Evolutionary conservation across 2,329 filamentous ascomycete species (phyloP), one percentile per base, ranked within the genome.

Genomic region (Ploettnerulaceae sp.): DNA sequence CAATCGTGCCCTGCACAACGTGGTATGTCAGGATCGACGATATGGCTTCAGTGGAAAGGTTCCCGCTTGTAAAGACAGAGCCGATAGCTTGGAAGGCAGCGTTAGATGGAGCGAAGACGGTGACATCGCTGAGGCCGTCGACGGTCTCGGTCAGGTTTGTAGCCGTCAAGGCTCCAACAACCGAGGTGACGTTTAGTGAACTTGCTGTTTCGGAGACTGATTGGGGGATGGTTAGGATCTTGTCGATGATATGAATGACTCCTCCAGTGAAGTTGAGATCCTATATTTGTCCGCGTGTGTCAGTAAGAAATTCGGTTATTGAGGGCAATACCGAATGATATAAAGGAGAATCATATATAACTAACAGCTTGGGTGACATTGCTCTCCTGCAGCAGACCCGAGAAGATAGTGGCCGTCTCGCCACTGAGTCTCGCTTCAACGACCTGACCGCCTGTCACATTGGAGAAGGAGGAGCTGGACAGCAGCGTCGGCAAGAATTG

Each of bases 221-320:
- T 12, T 51, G 39, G 0, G 75, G 74, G 4, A 73, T 67, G 1
- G 72, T 64, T 34, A 77, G 63, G 20, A 77, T 64, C 32, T 67
- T 69, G 60, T 76, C 72, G 44, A 76, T 66, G 11, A 75, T 58
- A 31, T 77, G 74, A 45, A 77, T 63, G 5, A 73, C 61, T 9
- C 74, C 73, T 37, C 71, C 71, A 18, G 64, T 59, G 56, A 74
- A 74, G 54, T 71, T 70, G 39, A 77, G 61, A 55, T 77, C 69
- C n/a, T n/a, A n/a, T n/a, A n/a, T n/a, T n/a, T n/a, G n/a, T n/a
- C n/a, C n/a, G n/a, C n/a, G n/a, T n/a, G n/a, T n/a, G n/a, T n/a
- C n/a, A n/a, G n/a, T n/a, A n/a, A n/a, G n/a, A n/a, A n/a, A n/a
- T n/a, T n/a, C n/a, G n/a, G n/a, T n/a, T n/a, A n/a, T n/a, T n/a